These are phyloP conservation scores for Oryza australiensis DNA, from an alignment of 176 grass and related monocot genomes.

Conservation along the genomic window DNA sequence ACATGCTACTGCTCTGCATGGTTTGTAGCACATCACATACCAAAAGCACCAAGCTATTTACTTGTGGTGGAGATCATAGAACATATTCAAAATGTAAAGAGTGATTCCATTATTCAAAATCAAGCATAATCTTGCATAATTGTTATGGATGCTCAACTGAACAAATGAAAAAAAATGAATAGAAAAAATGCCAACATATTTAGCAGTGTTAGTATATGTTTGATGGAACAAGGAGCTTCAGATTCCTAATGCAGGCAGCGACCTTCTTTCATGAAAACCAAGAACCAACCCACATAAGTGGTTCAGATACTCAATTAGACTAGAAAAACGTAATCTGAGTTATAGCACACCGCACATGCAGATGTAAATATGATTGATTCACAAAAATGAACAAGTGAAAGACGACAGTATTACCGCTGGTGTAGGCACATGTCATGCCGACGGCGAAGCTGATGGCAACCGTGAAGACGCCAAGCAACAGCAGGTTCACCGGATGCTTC, in stretches of 20 bases:
- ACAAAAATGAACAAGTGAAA: background rate
- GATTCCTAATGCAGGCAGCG: background rate
- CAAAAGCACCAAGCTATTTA: background rate
- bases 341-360: background rate
- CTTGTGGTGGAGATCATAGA: background rate
- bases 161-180: too few relatives aligned
- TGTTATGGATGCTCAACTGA: background rate
- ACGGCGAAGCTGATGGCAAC: slow-evolving; percentile 69
- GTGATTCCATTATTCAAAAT: background rate
- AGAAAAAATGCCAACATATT: too few relatives aligned
- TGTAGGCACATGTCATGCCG: slow-evolving; percentile 76
- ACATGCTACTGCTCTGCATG: background rate
- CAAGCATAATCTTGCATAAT: background rate
- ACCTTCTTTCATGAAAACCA: background rate
- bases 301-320: background rate
- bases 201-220: background rate
- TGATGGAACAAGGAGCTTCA: background rate
- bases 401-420: slow-evolving; percentile 51
- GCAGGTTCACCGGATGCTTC: slow-evolving; percentile 74
- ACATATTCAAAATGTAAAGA: background rate
- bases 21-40: background rate
- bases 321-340: background rate
- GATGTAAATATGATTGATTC: background rate
- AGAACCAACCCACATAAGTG: background rate
- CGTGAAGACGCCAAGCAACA: slow-evolving; percentile 75